These are phyloP conservation scores for Akanthomyces lecanii DNA, from an alignment of 2,329 filamentous ascomycete species.

Conservation along the genomic window DNA sequence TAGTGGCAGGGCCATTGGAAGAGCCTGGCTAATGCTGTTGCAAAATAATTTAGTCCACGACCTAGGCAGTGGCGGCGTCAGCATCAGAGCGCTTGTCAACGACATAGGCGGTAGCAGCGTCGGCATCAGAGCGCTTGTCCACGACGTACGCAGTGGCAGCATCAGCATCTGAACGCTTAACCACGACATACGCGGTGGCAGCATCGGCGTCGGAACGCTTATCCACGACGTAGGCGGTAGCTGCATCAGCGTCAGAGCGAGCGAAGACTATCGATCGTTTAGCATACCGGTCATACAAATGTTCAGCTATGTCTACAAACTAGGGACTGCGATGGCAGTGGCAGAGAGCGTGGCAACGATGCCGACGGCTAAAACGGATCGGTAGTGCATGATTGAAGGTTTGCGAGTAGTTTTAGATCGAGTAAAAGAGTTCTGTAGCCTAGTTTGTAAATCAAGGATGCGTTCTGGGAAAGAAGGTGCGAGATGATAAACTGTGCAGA, in stretches of 20 bases:
- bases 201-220: background rate
- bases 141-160: background rate
- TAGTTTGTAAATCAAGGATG: background rate
- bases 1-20: background rate
- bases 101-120: background rate
- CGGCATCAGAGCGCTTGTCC: background rate
- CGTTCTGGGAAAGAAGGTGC: background rate
- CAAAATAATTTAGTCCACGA: constrained; percentile 8
- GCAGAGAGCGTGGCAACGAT: constrained; percentile 3
- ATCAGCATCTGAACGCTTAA: background rate
- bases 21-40: background rate
- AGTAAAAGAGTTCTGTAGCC: background rate
- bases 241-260: constrained; percentile 1
- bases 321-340: background rate
- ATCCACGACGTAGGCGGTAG: background rate
- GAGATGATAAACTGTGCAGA: background rate
- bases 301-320: background rate
- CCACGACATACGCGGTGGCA: background rate
- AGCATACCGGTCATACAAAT: background rate
- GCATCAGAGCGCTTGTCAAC: constrained; percentile 11
- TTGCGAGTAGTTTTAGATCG: background rate
- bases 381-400: constrained; percentile 1
- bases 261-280: background rate
- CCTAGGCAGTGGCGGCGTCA: constrained; percentile 1
- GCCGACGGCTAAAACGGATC: background rate